Base-by-base conservation (phyloP, 2,329 filamentous ascomycete genomes). In the Aspergillus eucalypticola region DNA sequence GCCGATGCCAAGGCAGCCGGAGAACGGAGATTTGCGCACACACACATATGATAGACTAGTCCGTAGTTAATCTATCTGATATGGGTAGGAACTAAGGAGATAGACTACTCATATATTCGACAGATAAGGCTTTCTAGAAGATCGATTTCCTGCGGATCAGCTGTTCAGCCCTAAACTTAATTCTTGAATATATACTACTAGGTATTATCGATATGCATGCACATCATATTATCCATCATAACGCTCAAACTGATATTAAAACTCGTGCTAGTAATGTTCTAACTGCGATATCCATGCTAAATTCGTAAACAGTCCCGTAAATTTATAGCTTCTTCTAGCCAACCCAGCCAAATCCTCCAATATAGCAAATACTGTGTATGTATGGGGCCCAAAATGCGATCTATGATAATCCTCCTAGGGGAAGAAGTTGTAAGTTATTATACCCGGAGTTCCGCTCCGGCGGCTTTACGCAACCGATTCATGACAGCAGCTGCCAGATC, bases 401-500 rank as follows among this genome's bases (percentile, higher is more conserved):
- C 53, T 52, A 63, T 56, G 44, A 13, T 13, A 35, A 21, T 51
- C 56, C 55, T 55, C 15, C 46, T 7, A 4, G 44, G 32, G 32
- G 2, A 35, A 35, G 32, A 15, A 5, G 11, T 35, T 35, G 15
- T 29, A 8, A 49, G 10, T 29, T 64, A 59, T 73, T 78, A 78
- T 61, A 80, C 78, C 73, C 79, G 77, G 63, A 83, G 73, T 72
- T 84, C 83, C 71, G 83, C 72, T 51, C 80, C 80, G 39, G 90
- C 90, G 58, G 90, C 90, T 79, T 94, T 94, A 65, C 90, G 84
- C 59, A 94, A 81, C 66, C 90, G 83, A 71, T 94, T 94, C 89
- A 94, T 93, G 66, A 94, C 88, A 23, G 90, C 95, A 23, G 91
- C 91, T 19, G 92, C 92, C 67, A 95, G 88, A 72, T 95, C 90